phyloP scores from a whole-genome alignment of 1,139 yeast species.

The Candida labiduridarum region DNA sequence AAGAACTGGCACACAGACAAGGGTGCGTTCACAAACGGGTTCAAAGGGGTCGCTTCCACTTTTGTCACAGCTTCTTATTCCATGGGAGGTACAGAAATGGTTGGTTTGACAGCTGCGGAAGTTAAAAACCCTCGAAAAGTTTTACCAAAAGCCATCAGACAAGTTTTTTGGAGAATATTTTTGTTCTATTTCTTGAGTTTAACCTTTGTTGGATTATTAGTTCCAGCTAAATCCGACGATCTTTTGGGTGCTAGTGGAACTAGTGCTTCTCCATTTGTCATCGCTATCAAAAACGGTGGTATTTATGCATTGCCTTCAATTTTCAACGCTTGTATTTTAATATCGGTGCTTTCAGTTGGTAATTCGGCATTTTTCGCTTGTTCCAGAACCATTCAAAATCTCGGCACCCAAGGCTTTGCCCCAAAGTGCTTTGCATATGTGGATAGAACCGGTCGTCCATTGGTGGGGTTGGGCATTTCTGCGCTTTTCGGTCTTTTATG shows the following conservation, averaged over 20 bases:
- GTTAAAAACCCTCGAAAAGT: conserved; percentile 36
- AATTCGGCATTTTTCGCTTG: conserved; percentile 49
- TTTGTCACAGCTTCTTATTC: conserved; percentile 47
- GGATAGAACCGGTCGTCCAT: conserved; percentile 45
- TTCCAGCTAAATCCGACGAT: conserved; percentile 33
- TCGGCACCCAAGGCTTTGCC: conserved; percentile 46
- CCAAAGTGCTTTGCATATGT: conserved; percentile 39
- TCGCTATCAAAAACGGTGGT: conserved; percentile 59
- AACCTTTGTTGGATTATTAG: conserved; percentile 40
- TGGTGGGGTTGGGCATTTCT: conserved; percentile 36
- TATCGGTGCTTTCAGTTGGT: conserved; percentile 46
- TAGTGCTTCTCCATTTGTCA: conserved; percentile 57
- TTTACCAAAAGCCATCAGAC: conserved; percentile 44
- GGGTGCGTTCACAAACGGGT: conserved; percentile 51
- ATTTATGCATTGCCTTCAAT: conserved; percentile 46
- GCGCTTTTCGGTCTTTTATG: conserved; percentile 42
- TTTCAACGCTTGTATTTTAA: conserved; percentile 44
- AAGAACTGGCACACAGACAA: conserved; percentile 58
- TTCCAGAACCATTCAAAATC: conserved; percentile 43
- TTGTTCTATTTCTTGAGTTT: conserved; percentile 43
- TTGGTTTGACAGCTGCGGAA: conserved; percentile 50
- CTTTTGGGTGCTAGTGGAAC: conserved; percentile 35
- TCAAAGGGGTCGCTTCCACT: conserved; percentile 45
- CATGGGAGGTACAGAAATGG: conserved; percentile 49
- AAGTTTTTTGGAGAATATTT: conserved; percentile 47